Evolutionary conservation across 2,329 filamentous ascomycete species (phyloP), one percentile per base, ranked within the genome.

Genomic region (Phialocephala sp.): DNA sequence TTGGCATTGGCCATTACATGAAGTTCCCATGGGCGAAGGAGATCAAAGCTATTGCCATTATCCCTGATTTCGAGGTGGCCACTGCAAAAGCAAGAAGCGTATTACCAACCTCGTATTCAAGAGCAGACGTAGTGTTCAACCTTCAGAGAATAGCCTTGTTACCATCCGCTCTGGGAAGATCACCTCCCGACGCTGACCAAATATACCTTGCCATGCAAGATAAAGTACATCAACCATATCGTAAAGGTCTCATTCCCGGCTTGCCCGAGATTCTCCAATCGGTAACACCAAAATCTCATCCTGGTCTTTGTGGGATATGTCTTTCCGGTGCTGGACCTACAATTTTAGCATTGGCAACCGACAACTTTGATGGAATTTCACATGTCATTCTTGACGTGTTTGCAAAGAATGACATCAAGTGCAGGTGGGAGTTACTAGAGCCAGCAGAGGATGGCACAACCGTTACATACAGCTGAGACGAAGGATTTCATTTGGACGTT

Each of bases 151-250:
- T 97, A 77, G 94, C 94, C 2, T 85, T 99, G 59, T 86, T 99
- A 14, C 94, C 94, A 37, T 92, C 93, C 12, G 94, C 94, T 0
- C 85, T 99, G 55, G 93, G 94, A 69, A 90, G 93, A 77, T 94
- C 91, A 8, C 94, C 95, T 11, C 94, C 94, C 1, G 91, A 97
- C 76, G 90, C 95, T 24, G 90, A 96, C 73, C 90, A 97, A 79
- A 99, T 99, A 77, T 96, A 96, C 81, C 89, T 96, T 57, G 94
- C 94, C 56, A 99, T 99, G 95, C 95, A 98, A 81, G 95, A 99
- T 82, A 97, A 94, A 80, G 88, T 99, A 67, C 95, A 99, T 81
- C 95, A 99, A 80, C 95, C 93, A 52, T 98, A 99, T 82, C 90
- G 95, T 62, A 90, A 95, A 80, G 90, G 87, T 1, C 86, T 99